Evolutionary conservation across 208 protist genomes (phyloP).

Genomic region (Trypanosoma cruzi): DNA sequence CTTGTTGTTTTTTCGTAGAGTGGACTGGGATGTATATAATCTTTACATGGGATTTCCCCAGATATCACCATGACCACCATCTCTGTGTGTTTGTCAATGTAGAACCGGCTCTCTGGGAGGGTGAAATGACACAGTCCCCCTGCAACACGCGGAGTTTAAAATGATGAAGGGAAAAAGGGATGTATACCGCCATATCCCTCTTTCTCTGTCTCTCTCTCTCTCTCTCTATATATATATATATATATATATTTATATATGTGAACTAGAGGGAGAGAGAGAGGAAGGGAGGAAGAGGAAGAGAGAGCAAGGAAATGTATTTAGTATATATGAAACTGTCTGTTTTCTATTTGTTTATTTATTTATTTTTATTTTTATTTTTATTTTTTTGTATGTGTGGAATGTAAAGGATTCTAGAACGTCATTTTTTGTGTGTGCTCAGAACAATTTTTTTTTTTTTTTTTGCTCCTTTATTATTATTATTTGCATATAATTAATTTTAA

Average conservation of each 20-base stretch:
- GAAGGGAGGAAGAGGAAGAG: background rate
- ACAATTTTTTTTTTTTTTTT: no score
- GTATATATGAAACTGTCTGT: no score
- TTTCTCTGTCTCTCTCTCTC: background rate
- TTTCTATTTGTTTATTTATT: constrained; percentile 9
- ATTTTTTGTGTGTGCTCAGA: no score
- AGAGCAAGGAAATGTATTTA: no score
- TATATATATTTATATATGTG: constrained; percentile 12
- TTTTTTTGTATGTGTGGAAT: no score
- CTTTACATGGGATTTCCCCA: background rate
- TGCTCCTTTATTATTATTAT: no score
- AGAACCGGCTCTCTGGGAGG: background rate
- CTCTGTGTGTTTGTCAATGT: background rate
- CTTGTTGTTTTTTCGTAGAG: background rate
- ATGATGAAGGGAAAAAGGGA: background rate
- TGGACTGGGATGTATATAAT: background rate
- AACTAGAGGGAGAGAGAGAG: constrained; percentile 5
- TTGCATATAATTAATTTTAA: no score
- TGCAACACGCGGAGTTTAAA: background rate
- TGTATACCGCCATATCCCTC: background rate
- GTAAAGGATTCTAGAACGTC: no score
- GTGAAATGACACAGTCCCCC: background rate
- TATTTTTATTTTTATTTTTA: no score
- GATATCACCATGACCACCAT: background rate
- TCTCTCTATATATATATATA: constrained; percentile 3